Conservation (phyloP, 345 rosid genomes). For the Populus ilicifolia region DNA sequence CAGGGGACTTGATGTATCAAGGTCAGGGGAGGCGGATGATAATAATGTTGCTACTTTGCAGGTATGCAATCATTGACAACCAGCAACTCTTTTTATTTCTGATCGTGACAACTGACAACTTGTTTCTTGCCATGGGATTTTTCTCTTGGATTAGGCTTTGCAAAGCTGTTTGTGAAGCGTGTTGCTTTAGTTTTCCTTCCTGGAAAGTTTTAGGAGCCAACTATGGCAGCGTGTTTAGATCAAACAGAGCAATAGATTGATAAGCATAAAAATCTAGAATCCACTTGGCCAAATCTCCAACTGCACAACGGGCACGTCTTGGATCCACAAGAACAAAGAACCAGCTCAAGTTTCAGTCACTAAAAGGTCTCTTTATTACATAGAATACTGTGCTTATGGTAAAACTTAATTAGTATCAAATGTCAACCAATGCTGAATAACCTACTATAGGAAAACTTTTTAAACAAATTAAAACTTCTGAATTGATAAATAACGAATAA, state of each 20-base stretch:
- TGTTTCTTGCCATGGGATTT: conserved; percentile 8
- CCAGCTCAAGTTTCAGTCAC: not conserved
- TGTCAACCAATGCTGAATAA: not conserved
- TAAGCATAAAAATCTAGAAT: not conserved
- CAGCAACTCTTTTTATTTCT: not conserved
- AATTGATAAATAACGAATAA: not conserved
- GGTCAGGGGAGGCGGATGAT: conserved; percentile 73
- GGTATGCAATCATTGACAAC: conserved; percentile 42
- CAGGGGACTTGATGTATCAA: conserved; percentile 90
- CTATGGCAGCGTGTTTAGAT: not conserved
- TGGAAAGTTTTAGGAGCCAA: not conserved
- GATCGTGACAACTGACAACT: not conserved
- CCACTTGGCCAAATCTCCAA: not conserved
- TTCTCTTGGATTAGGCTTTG: not conserved
- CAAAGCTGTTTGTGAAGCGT: not conserved
- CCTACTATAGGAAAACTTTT: not conserved
- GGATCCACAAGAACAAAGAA: not conserved
- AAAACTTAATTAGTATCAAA: not conserved
- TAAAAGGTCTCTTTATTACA: not conserved
- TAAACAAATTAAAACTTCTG: not conserved
- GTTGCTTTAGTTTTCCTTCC: not conserved
- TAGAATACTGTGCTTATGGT: not conserved
- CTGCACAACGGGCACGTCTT: not conserved
- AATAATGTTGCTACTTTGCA: conserved; percentile 70
- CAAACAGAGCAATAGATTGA: not conserved